Evolutionary conservation across 805 yeast genomes (phyloP).

Genomic region (Candida incommunis): DNA sequence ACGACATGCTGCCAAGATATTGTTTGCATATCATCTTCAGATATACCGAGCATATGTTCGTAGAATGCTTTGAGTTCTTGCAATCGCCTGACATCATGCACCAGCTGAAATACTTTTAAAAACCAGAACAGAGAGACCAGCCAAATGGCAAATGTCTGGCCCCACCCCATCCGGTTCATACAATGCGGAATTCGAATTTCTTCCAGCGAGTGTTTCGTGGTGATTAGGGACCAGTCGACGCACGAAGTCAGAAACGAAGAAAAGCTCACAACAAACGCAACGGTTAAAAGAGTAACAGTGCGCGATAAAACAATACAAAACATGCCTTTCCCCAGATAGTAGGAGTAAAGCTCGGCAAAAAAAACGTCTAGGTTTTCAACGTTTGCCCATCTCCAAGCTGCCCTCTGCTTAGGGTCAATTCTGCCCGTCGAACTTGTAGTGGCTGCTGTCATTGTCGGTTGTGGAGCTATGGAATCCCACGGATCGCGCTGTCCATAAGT

Average conservation of each 20-base stretch:
- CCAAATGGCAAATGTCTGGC: conserved; percentile 49
- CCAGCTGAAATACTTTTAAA: conserved; percentile 26
- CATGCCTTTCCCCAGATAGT: conserved; percentile 76
- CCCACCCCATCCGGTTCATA: conserved; percentile 29
- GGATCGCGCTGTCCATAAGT: conserved; percentile 9
- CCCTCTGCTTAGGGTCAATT: conserved; percentile 55
- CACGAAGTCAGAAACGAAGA: conserved; percentile 74
- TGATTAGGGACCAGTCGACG: conserved; percentile 44
- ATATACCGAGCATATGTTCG: conserved; percentile 50
- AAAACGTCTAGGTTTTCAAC: conserved; percentile 83
- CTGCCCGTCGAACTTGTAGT: neutral
- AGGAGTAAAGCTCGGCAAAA: conserved; percentile 65
- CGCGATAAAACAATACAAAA: conserved; percentile 60
- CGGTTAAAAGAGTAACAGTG: conserved; percentile 51
- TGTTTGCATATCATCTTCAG: conserved; percentile 78
- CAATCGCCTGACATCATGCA: conserved; percentile 50
- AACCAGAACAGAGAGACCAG: conserved; percentile 35
- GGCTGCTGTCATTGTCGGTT: neutral
- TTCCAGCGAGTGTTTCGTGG: conserved; percentile 16
- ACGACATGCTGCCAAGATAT: conserved; percentile 87
- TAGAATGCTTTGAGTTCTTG: conserved; percentile 69
- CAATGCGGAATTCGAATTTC: conserved; percentile 37
- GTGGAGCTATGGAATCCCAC: neutral
- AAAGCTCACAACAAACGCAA: conserved; percentile 67
- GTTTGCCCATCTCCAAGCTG: conserved; percentile 94